Conservation (phyloP, 2,329 filamentous ascomycete species). For the Hypoxylon sp. region DNA sequence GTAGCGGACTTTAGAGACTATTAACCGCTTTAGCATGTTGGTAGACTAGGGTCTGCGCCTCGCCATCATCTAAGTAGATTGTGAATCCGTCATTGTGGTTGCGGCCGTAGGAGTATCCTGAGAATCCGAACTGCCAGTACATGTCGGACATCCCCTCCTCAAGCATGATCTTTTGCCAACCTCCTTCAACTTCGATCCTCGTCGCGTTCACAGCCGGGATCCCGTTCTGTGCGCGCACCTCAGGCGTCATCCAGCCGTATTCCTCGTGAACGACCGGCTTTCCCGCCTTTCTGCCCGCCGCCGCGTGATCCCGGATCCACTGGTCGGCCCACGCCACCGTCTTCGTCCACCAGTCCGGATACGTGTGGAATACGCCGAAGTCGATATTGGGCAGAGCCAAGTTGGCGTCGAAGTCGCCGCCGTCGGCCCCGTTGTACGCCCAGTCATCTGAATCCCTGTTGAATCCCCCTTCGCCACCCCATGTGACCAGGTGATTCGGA, state of each 20-base stretch:
- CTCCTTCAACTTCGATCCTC: slow-evolving; percentile 61
- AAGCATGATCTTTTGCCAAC: slow-evolving; percentile 66
- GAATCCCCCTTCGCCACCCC: slow-evolving; percentile 72
- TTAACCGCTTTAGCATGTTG: slow-evolving; percentile 61
- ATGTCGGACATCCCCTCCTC: slow-evolving; percentile 66
- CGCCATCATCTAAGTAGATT: slow-evolving; percentile 66
- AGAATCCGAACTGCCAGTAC: slow-evolving; percentile 71
- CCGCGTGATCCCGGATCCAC: slow-evolving; percentile 69
- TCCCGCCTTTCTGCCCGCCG: slow-evolving; percentile 57
- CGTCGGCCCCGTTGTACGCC: slow-evolving; percentile 64
- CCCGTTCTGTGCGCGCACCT: slow-evolving; percentile 62
- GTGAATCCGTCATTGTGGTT: slow-evolving; percentile 72
- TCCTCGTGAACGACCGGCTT: slow-evolving; percentile 71
- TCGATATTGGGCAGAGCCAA: slow-evolving; percentile 64
- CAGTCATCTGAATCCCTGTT: slow-evolving; percentile 61
- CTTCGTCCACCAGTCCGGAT: slow-evolving; percentile 70
- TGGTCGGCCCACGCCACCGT: slow-evolving; percentile 66
- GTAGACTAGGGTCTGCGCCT: slow-evolving; percentile 62
- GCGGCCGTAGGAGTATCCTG: slow-evolving; percentile 65
- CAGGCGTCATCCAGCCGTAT: slow-evolving; percentile 69
- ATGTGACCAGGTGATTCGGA: slow-evolving; percentile 67
- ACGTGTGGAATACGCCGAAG: slow-evolving; percentile 69
- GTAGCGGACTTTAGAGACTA: slow-evolving; percentile 39
- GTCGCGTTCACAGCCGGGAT: slow-evolving; percentile 61
- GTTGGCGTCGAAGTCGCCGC: slow-evolving; percentile 68